Base-by-base conservation (phyloP, 2,329 filamentous ascomycete genomes). In the Fusarium redolens region DNA sequence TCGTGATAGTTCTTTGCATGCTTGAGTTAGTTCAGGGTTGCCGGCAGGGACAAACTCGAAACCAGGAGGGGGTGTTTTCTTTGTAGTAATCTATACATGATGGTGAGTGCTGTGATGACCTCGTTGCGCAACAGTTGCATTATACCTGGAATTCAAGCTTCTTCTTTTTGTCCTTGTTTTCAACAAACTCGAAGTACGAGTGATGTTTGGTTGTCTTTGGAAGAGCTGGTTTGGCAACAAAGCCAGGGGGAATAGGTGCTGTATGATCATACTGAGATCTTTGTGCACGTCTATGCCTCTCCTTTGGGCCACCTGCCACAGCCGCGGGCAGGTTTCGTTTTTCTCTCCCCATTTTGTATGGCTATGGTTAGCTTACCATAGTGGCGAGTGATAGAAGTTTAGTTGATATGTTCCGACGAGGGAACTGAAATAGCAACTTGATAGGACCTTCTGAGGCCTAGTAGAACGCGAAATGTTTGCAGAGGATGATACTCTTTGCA, bases 1-100 rank as follows among this genome's bases (percentile, higher is more conserved):
- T 71, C 90, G 85, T 3, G 90, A 92, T 25, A 91, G 79, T 75
- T 92, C 90, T 79, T 92, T 92, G 83, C 90, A 92, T 47, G 85
- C 82, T 61, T 82, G 83, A 9, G 89, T 91, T 76, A 92, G 81
- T 69, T 86, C 84, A 28, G 90, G 90, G 71, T 92, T 88, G 55
- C 90, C 90, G 56, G 88, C 86, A 37, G 90, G 88, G 47, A 92
- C 86, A 77, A 91, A 92, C 69, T 87, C 86, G 77, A 89, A 92
- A 47, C 89, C 89, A 3, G 89, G 88, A 15, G 89, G 89, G 18
- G 90, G 89, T 4, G 81, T 80, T 56, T 79, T 82, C 43, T 86
- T 77, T 70, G 83, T 85, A 25, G 88, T 90, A 65, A 88, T 83
- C 89, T 92, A 75, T 41, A 72, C 56, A 62, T 64, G 65, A 63